Percentiles rank a stretch among this genome's conserved stretches.
Conservation (phyloP, 2,329 filamentous ascomycete species). For the Neobulgaria alba region DNA sequence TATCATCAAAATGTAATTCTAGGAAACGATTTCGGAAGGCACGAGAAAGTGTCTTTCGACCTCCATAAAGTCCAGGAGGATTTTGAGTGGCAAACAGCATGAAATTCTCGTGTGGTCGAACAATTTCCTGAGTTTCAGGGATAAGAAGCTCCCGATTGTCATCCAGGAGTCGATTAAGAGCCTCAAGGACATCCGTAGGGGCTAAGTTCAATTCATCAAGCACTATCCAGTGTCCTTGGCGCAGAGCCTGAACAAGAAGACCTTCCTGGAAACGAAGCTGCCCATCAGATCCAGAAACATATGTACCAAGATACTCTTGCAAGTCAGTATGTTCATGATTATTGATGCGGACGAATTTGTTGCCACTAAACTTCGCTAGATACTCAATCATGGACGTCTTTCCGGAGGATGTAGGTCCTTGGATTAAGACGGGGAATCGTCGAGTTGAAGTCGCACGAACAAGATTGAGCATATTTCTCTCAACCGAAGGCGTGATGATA, state of each 20-base stretch:
- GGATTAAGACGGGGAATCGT: conserved; percentile 86
- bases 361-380: conserved; percentile 89
- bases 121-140: conserved; percentile 90
- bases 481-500: conserved; percentile 92
- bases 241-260: conserved; percentile 81
- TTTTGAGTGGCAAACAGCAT: conserved; percentile 99
- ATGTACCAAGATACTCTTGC: conserved; percentile 94
- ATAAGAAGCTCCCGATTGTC: conserved; percentile 95
- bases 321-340: conserved; percentile 98
- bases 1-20: conserved; percentile 96
- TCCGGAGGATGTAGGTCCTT: conserved; percentile 92
- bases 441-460: conserved; percentile 88
- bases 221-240: conserved; percentile 95
- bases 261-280: conserved; percentile 88
- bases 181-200: conserved; percentile 93
- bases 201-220: conserved; percentile 96
- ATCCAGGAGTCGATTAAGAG: conserved; percentile 87
- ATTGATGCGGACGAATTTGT: conserved; percentile 97
- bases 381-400: conserved; percentile 99
- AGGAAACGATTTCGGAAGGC: conserved; percentile 96
- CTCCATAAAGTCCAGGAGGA: conserved; percentile 88
- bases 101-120: conserved; percentile 87
- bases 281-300: conserved; percentile 77
- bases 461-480: conserved; percentile 88
- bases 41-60: conserved; percentile 83